Evolutionary conservation across 257 asterid species (phyloP).

Genomic region (Ehretia macrophylla): DNA sequence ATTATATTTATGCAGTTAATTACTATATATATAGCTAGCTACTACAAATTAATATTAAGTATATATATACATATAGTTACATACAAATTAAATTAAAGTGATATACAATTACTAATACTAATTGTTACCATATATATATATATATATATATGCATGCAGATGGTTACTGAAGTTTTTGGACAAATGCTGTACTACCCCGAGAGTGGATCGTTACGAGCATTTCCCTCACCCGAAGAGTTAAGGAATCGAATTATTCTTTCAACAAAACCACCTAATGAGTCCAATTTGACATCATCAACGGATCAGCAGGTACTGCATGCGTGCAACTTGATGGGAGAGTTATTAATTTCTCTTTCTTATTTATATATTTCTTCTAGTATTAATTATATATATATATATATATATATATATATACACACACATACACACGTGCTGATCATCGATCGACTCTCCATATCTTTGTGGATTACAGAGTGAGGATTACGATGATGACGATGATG

Average conservation of each 20-base stretch:
- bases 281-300: conserved; percentile 45
- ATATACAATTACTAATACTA: no score
- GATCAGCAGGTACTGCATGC: conserved; percentile 37
- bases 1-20: no score
- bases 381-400: not conserved
- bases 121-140: no score
- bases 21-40: not conserved
- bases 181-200: conserved; percentile 73
- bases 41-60: no score
- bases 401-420: not conserved
- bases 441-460: not conserved
- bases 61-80: not conserved
- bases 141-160: no score
- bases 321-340: conserved; percentile 30
- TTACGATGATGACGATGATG: not conserved
- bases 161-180: conserved; percentile 72
- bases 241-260: conserved; percentile 72
- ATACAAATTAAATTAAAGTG: no score
- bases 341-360: not conserved
- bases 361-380: not conserved
- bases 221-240: conserved; percentile 78
- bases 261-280: conserved; percentile 91
- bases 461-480: not conserved
- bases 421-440: no score
- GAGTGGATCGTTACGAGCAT: conserved; percentile 50